Percentiles rank a stretch among this genome's conserved stretches.
These are phyloP conservation scores for Amanita exitialis DNA, from an alignment of 768 basidiomycete genomes.

Conservation along the genomic window DNA sequence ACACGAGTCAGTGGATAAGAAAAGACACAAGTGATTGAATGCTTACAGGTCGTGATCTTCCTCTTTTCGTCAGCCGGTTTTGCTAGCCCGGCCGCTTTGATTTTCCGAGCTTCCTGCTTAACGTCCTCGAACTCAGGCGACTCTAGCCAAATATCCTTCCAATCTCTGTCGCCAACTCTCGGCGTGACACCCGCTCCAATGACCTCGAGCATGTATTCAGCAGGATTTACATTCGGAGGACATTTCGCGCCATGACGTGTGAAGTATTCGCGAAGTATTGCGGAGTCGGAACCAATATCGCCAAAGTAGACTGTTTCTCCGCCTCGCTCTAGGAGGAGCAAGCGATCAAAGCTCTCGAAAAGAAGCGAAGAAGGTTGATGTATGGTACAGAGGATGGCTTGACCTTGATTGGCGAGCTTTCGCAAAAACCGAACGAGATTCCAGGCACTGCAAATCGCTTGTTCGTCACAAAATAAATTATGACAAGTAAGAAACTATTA, in stretches of 20 bases:
- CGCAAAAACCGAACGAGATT: slow-evolving; percentile 73
- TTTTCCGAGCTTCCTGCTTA: slow-evolving; percentile 30
- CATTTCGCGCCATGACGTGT: slow-evolving; percentile 63
- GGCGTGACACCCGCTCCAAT: slow-evolving; percentile 77
- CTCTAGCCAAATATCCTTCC: slow-evolving; percentile 82
- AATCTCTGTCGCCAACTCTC: slow-evolving; percentile 68
- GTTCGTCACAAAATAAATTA: slow-evolving; percentile 3
- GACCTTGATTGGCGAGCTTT: slow-evolving; percentile 77
- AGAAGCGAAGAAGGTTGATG: slow-evolving; percentile 82
- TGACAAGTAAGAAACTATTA: no score
- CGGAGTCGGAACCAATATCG: slow-evolving; percentile 69
- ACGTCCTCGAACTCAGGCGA: slow-evolving; percentile 46
- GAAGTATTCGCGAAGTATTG: slow-evolving; percentile 66
- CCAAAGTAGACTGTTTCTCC: slow-evolving; percentile 95
- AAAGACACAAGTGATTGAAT: background rate
- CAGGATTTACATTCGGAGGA: slow-evolving; percentile 71
- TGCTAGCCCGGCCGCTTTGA: slow-evolving; percentile 38
- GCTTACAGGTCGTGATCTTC: slow-evolving; percentile 38
- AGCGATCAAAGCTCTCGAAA: slow-evolving; percentile 78
- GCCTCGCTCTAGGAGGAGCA: slow-evolving; percentile 61
- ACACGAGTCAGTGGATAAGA: background rate
- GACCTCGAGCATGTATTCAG: slow-evolving; percentile 74
- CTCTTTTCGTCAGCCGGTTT: slow-evolving; percentile 28
- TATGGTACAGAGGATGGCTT: slow-evolving; percentile 86
- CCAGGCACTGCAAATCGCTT: slow-evolving; percentile 37